Conservation (phyloP, 1,284 basidiomycete species). For the Cystobasidium slooffiae region DNA sequence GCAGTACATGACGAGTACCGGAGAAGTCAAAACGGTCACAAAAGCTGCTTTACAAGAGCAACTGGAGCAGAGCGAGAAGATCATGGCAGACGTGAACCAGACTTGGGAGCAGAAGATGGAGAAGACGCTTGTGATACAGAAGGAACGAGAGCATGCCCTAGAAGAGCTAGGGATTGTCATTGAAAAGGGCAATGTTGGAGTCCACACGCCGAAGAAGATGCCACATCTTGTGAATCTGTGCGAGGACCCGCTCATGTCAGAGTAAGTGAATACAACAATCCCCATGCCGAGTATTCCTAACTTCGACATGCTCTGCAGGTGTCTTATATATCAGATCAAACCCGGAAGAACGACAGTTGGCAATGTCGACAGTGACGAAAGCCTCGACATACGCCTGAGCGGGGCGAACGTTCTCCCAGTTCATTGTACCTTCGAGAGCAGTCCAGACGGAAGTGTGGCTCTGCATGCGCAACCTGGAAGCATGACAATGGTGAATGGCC, state of each 20-base stretch:
- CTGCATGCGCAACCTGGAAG: conserved; percentile 77
- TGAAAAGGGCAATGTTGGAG: conserved; percentile 89
- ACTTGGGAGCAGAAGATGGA: conserved; percentile 97
- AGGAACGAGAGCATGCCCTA: conserved; percentile 92
- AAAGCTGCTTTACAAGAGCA: conserved; percentile 97
- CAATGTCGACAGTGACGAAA: conserved; percentile 74
- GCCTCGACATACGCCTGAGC: conserved; percentile 87
- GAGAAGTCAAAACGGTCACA: conserved; percentile 90
- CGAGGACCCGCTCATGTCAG: conserved; percentile 57
- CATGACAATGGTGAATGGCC: conserved; percentile 91
- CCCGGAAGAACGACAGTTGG: conserved; percentile 83
- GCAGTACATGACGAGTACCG: conserved; percentile 89
- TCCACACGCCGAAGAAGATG: conserved; percentile 99
- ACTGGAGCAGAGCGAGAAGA: conserved; percentile 92
- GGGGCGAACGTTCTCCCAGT: conserved; percentile 88
- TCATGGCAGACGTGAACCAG: conserved; percentile 94
- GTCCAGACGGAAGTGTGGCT: conserved; percentile 63
- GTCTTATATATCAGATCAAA: conserved; percentile 93
- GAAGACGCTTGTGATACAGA: conserved; percentile 91
- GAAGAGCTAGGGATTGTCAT: conserved; percentile 97
- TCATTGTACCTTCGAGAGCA: conserved; percentile 88
- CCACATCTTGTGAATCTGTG: conserved; percentile 90
- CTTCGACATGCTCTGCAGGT: too few species aligned
- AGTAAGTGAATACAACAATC: conserved; percentile 49
- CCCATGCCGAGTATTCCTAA: too few species aligned